Evolutionary conservation across 2,329 filamentous ascomycete species (phyloP).

Genomic region (Fusarium begoniae): DNA sequence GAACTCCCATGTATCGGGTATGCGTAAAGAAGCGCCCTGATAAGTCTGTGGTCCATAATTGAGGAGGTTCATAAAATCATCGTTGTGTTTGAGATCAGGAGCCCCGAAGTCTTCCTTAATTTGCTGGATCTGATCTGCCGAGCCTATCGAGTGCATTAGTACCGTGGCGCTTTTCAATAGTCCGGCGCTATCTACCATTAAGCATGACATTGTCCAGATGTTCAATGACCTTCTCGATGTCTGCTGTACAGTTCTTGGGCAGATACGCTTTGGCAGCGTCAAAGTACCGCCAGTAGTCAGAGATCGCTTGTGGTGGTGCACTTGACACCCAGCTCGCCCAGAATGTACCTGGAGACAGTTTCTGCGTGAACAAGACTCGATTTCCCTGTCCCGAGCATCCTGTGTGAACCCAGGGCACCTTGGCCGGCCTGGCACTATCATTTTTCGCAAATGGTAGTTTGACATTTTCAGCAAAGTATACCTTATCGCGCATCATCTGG

Average conservation of each 20-base stretch:
- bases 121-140: not conserved
- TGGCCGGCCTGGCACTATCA: not conserved
- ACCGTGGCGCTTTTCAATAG: not conserved
- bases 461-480: not conserved
- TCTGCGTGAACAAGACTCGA: not conserved
- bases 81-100: not conserved
- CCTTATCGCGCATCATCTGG: not conserved
- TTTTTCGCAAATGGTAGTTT: not conserved
- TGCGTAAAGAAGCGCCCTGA: not conserved
- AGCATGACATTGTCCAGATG: not conserved
- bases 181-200: not conserved
- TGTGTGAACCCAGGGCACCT: conserved; percentile 1
- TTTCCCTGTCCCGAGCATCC: not conserved
- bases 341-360: not conserved
- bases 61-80: not conserved
- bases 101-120: not conserved
- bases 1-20: not conserved
- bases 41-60: not conserved
- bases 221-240: not conserved
- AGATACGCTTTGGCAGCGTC: conserved; percentile 1
- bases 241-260: not conserved
- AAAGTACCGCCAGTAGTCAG: conserved; percentile 2
- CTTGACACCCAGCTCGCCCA: conserved; percentile 1
- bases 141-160: not conserved
- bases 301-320: not conserved